Evolutionary conservation across 768 basidiomycete genomes (phyloP), one percentile per base, ranked within the genome.

Genomic region (Coprinellus micaceus): DNA sequence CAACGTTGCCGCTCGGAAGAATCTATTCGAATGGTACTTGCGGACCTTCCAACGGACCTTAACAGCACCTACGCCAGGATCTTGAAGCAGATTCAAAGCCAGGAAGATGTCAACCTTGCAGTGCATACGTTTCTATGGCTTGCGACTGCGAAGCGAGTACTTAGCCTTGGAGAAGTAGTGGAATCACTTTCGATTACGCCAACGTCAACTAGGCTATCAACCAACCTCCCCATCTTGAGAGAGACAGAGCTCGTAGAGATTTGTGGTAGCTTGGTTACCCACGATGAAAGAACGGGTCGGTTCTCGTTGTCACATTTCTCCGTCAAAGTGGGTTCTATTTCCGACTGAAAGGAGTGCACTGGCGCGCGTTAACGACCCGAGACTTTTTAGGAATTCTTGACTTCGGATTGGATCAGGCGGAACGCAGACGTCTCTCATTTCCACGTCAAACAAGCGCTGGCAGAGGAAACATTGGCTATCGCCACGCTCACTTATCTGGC

Each of bases 271-370:
- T 47, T 47, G 46, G 46, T 47, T 10, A 26, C 25, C 17, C 25
- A 47, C 25, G 46, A 47, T n/a, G 46, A 47, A 47, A 5, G 25
- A 3, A 47, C 46, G 21, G 25, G 24, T 10, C 46, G 25, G 24
- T 47, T 47, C 15, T 47, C 46, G 46, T n/a, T 47, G 11, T 47
- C 46, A 10, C 46, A 47, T 47, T 47, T 24, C 25, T 47, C 46
- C 22, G 46, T 47, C 46, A 47, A 47, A 24, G 46, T 47, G 22
- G 12, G 43, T 22, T 21, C 15, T 17, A 13, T 2, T 44, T 17
- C 22, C n/a, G n/a, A n/a, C n/a, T n/a, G n/a, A n/a, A n/a, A n/a
- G n/a, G n/a, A n/a, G n/a, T n/a, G n/a, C n/a, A n/a, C n/a, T n/a
- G n/a, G n/a, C n/a, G n/a, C n/a, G n/a, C n/a, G n/a, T n/a, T n/a